Evolutionary conservation across 805 yeast species (phyloP).

Genomic region (Yarrowia yakushimensis): DNA sequence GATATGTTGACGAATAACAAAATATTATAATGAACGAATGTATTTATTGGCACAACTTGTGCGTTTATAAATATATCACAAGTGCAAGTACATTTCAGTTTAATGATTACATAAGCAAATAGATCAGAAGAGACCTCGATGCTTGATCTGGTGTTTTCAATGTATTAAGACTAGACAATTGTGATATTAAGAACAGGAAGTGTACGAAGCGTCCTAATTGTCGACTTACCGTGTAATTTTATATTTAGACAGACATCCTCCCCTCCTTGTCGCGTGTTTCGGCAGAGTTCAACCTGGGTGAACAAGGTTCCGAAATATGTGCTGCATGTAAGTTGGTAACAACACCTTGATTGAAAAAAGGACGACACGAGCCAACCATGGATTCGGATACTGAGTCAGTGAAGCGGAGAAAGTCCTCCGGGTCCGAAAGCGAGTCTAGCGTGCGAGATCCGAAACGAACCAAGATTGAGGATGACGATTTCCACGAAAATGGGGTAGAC

Average conservation of each 20-base stretch:
- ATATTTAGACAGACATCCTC: too few relatives aligned
- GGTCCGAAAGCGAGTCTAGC: constrained; percentile 19
- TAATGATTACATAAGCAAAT: neutral
- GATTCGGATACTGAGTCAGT: constrained; percentile 24
- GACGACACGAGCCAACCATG: constrained; percentile 15
- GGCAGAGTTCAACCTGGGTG: neutral
- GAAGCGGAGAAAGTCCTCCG: constrained; percentile 19
- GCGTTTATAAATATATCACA: neutral
- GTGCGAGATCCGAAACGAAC: constrained; percentile 20
- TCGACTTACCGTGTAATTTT: too few relatives aligned
- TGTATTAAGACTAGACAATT: too few relatives aligned
- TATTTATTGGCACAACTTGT: neutral
- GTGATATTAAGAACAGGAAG: too few relatives aligned
- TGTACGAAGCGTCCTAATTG: too few relatives aligned
- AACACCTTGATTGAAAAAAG: constrained; percentile 4
- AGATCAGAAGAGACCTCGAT: too few relatives aligned
- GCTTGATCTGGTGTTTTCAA: too few relatives aligned
- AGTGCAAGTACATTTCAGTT: too few relatives aligned
- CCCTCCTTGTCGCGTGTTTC: neutral
- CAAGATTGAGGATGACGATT: constrained; percentile 34
- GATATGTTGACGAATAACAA: neutral
- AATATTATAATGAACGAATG: neutral
- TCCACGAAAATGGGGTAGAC: constrained; percentile 29
- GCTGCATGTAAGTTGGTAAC: constrained; percentile 5
- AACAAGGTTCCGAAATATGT: neutral